Evolutionary conservation across 768 basidiomycete genomes (phyloP).

Genomic region (Harrya chromipes): DNA sequence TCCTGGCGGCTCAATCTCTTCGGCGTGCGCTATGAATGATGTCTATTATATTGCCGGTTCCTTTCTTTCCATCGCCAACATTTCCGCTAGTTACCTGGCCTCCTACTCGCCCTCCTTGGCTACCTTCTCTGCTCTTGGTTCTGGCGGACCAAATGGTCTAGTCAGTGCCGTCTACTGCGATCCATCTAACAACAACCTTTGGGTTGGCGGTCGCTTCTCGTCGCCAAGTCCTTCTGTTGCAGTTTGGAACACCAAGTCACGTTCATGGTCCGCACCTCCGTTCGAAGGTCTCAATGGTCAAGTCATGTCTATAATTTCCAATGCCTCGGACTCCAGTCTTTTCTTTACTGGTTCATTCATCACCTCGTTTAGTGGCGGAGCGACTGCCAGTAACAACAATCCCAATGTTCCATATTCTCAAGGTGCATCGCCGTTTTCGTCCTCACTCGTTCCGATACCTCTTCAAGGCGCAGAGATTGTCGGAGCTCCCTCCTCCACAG

Average conservation of each 20-base stretch:
- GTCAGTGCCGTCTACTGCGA: conserved; percentile 83
- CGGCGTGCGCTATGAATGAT: conserved; percentile 68
- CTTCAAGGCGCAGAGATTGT: conserved; percentile 54
- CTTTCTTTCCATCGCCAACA: conserved; percentile 69
- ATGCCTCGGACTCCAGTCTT: conserved; percentile 66
- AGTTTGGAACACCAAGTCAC: conserved; percentile 60
- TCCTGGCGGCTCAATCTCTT: conserved; percentile 68
- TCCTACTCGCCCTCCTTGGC: conserved; percentile 63
- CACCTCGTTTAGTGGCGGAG: conserved; percentile 61
- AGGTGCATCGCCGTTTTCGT: conserved; percentile 82
- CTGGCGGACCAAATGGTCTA: conserved; percentile 68
- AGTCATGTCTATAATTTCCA: conserved; percentile 75
- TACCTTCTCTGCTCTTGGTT: conserved; percentile 60
- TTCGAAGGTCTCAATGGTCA: conserved; percentile 75
- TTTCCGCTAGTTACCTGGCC: conserved; percentile 66
- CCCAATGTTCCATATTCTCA: conserved; percentile 82
- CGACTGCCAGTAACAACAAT: conserved; percentile 60
- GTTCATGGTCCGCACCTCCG: conserved; percentile 72
- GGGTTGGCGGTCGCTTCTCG: conserved; percentile 77
- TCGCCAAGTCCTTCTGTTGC: conserved; percentile 68
- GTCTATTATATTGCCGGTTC: conserved; percentile 79
- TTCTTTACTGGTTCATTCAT: conserved; percentile 90
- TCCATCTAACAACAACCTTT: conserved; percentile 55
- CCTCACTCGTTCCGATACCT: conserved; percentile 82
- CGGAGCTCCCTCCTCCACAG: conserved; percentile 60